Evolutionary conservation across 208 protist genomes (phyloP).

Genomic region (Trypanosoma vivax): DNA sequence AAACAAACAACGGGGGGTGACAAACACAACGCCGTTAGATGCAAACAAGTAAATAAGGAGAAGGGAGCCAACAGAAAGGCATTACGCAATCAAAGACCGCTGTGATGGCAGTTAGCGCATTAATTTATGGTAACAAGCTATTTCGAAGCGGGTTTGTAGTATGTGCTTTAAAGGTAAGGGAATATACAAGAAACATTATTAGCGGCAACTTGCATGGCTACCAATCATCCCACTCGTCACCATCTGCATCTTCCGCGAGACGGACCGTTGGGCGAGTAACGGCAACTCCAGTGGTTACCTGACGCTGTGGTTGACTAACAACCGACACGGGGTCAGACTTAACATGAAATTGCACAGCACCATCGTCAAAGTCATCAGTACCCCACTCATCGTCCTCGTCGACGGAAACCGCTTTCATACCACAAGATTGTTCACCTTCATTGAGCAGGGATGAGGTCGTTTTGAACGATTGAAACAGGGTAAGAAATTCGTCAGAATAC

Average conservation of each 20-base stretch:
- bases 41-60: too few species aligned
- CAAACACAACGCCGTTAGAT: too few species aligned
- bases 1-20: too few species aligned
- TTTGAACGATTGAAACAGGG: slow-evolving; percentile 13
- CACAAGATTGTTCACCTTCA: too few species aligned
- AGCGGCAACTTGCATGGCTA: slow-evolving; percentile 4
- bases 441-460: too few species aligned
- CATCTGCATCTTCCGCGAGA: slow-evolving; percentile 24
- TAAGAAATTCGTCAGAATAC: slow-evolving; percentile 22
- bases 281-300: too few species aligned
- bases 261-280: too few species aligned
- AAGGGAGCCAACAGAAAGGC: too few species aligned
- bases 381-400: slow-evolving; percentile 16
- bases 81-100: too few species aligned
- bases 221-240: slow-evolving; percentile 63
- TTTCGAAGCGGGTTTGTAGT: not conserved
- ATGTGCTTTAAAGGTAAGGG: not conserved
- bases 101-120: too few species aligned
- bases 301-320: not conserved
- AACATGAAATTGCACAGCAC: slow-evolving; percentile 8
- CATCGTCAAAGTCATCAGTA: slow-evolving; percentile 25
- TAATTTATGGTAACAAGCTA: too few species aligned
- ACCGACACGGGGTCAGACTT: not conserved
- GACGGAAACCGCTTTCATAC: too few species aligned
- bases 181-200: slow-evolving; percentile 2